Percentiles rank a stretch among this genome's conserved stretches.
These are phyloP conservation scores for Toxoplasma gondii DNA, from an alignment of 169 alveolate genomes.

Conservation along the genomic window DNA sequence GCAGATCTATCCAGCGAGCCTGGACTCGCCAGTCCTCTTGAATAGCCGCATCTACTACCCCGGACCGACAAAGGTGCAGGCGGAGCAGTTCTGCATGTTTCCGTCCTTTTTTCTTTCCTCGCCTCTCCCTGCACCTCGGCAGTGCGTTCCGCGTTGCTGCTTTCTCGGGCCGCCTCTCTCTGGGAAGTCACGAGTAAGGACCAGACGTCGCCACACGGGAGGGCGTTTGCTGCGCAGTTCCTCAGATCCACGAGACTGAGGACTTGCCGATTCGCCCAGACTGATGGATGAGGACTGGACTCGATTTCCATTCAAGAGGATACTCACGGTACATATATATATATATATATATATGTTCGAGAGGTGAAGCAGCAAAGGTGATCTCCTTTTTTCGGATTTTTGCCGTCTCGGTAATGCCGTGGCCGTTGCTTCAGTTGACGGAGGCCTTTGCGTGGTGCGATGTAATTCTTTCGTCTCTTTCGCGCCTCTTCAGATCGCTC, in stretches of 20 bases:
- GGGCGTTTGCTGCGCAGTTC: no score
- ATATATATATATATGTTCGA: no score
- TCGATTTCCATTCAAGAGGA: no score
- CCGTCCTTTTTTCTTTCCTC: conserved; percentile 3
- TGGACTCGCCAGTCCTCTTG: conserved; percentile 1
- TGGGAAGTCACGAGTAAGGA: not conserved
- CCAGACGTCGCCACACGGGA: not conserved
- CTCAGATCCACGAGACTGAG: no score
- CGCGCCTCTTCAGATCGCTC: not conserved
- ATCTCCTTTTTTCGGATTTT: no score
- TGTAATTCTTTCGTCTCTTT: not conserved
- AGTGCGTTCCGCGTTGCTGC: not conserved
- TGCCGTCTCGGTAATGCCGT: no score
- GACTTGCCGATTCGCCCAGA: no score
- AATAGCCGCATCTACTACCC: conserved; percentile 28
- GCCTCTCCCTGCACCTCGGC: conserved; percentile 8
- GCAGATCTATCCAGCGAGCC: conserved; percentile 1
- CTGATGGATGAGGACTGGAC: no score
- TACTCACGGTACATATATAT: no score
- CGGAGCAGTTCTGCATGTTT: conserved; percentile 1
- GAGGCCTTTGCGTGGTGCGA: not conserved
- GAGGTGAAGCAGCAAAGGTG: no score
- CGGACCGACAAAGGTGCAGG: not conserved
- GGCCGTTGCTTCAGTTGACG: not conserved
- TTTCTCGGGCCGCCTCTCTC: conserved; percentile 4